Evolutionary conservation across 2,329 filamentous ascomycete genomes (phyloP).

Genomic region (Botrytis pseudocinerea): DNA sequence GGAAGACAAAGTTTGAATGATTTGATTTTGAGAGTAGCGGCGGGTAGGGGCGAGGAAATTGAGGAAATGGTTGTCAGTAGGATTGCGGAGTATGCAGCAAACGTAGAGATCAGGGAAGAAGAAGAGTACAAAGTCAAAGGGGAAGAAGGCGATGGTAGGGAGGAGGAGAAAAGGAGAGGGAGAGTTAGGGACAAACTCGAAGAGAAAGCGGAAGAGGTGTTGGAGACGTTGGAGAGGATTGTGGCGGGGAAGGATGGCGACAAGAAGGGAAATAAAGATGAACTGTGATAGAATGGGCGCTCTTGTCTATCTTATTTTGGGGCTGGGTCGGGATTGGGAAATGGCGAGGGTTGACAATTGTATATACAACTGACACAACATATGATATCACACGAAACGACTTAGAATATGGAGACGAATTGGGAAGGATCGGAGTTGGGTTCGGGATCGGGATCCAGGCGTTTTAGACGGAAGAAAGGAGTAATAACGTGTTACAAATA

Average conservation of each 20-base stretch:
- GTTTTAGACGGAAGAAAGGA: not conserved
- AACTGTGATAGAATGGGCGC: not conserved
- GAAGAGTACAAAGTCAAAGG: constrained; percentile 25
- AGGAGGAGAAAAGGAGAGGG: not conserved
- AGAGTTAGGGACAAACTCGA: not conserved
- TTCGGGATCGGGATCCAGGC: not conserved
- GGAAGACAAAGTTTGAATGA: constrained; percentile 89
- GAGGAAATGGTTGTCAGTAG: constrained; percentile 75
- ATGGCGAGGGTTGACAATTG: not conserved
- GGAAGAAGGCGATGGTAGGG: constrained; percentile 52
- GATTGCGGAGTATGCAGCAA: constrained; percentile 79
- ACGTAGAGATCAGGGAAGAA: constrained; percentile 65
- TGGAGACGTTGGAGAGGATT: not conserved
- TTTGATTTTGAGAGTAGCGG: constrained; percentile 80
- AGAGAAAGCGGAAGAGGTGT: not conserved
- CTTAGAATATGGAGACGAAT: not conserved
- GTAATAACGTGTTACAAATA: not conserved
- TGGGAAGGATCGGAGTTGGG: not conserved
- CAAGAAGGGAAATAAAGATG: not conserved
- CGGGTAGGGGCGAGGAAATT: constrained; percentile 79
- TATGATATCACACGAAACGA: not conserved
- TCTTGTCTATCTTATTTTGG: not conserved
- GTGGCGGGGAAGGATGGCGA: not conserved
- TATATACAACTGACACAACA: not conserved
- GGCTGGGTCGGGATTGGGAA: not conserved